phyloP scores from a whole-genome alignment of 129 eudicot species.

The Tanacetum coccineum region DNA sequence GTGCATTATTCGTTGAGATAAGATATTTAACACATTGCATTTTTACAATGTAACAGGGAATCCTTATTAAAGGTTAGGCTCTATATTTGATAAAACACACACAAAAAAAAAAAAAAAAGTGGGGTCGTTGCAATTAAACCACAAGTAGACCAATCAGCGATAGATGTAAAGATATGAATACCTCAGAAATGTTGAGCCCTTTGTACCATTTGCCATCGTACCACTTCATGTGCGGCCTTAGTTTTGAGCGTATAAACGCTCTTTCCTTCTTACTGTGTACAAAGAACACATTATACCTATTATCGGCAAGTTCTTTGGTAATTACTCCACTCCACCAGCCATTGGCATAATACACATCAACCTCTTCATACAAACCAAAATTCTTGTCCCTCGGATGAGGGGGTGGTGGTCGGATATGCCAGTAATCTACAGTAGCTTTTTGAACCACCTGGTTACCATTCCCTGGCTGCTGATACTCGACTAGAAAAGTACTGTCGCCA shows the following conservation, averaged over 20 bases:
- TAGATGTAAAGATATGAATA: constrained; percentile 22
- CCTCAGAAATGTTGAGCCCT: constrained; percentile 58
- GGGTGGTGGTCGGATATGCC: constrained; percentile 69
- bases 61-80: no score
- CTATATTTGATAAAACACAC: no score
- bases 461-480: constrained; percentile 42
- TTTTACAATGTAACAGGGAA: no score
- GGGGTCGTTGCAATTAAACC: no score
- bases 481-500: constrained; percentile 42
- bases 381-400: constrained; percentile 55
- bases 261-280: constrained; percentile 44
- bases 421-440: constrained; percentile 43
- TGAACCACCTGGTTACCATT: constrained; percentile 27
- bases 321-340: constrained; percentile 88
- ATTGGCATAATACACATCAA: constrained; percentile 61
- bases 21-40: no score
- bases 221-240: constrained; percentile 88
- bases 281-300: constrained; percentile 63
- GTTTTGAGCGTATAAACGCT: constrained; percentile 40
- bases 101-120: no score
- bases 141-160: neutral
- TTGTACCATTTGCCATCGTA: constrained; percentile 69
- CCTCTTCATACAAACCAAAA: constrained; percentile 66
- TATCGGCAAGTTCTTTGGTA: constrained; percentile 65
- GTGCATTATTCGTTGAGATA: no score